Evolutionary conservation across 2,329 filamentous ascomycete species (phyloP).

Genomic region (Exophiala phaeomuriformis): DNA sequence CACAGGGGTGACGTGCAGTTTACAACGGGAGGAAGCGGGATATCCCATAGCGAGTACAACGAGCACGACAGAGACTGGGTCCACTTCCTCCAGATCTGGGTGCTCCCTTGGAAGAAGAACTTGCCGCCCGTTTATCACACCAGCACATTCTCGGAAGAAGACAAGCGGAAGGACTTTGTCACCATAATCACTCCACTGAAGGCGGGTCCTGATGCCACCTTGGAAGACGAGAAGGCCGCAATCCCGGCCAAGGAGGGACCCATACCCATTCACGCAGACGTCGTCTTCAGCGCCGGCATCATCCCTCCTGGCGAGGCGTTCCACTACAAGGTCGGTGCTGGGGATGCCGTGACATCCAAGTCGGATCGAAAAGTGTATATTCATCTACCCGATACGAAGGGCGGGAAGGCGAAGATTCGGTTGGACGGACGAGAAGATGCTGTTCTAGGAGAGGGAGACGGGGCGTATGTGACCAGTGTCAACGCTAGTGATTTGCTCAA

Average conservation of each 20-base stretch:
- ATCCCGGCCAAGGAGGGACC: slow-evolving; percentile 56
- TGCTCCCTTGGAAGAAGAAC: slow-evolving; percentile 65
- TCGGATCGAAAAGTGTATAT: slow-evolving; percentile 65
- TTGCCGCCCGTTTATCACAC: slow-evolving; percentile 72
- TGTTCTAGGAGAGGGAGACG: slow-evolving; percentile 68
- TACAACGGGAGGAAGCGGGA: slow-evolving; percentile 73
- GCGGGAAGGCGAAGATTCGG: slow-evolving; percentile 64
- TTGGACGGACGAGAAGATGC: slow-evolving; percentile 60
- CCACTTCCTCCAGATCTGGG: slow-evolving; percentile 88
- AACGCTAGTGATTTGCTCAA: slow-evolving; percentile 57
- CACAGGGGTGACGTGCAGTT: slow-evolving; percentile 79
- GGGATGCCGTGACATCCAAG: slow-evolving; percentile 32
- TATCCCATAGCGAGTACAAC: slow-evolving; percentile 77
- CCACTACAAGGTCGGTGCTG: slow-evolving; percentile 62
- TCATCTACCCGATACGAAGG: slow-evolving; percentile 72
- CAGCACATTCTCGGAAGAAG: slow-evolving; percentile 61
- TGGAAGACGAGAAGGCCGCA: slow-evolving; percentile 56
- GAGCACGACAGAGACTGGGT: slow-evolving; percentile 63
- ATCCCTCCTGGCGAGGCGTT: slow-evolving; percentile 60
- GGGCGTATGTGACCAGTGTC: slow-evolving; percentile 63
- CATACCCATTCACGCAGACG: slow-evolving; percentile 77
- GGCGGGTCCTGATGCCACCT: slow-evolving; percentile 55
- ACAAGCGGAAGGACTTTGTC: slow-evolving; percentile 64
- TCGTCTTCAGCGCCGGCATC: slow-evolving; percentile 73
- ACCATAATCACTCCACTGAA: slow-evolving; percentile 69